These are phyloP conservation scores for Nannizziopsis arthrosporioides DNA, from an alignment of 2,329 filamentous ascomycete genomes.

Conservation along the genomic window DNA sequence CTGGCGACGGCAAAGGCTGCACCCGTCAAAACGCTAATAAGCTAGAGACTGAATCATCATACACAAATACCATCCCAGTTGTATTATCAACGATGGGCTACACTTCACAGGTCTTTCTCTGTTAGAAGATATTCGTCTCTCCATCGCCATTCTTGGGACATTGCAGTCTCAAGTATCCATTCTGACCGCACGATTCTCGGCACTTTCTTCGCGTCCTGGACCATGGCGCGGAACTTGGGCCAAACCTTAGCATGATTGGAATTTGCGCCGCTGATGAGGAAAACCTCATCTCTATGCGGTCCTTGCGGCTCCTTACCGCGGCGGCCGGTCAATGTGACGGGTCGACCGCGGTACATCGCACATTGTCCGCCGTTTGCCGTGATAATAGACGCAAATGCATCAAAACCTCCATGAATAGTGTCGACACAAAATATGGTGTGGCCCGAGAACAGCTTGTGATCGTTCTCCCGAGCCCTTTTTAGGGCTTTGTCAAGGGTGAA, in stretches of 20 bases:
- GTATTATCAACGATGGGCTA: too few relatives aligned
- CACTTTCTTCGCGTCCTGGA: slow-evolving; percentile 62
- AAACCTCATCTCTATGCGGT: slow-evolving; percentile 58
- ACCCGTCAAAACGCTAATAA: neutral
- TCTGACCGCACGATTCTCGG: slow-evolving; percentile 72
- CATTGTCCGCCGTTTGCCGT: slow-evolving; percentile 81
- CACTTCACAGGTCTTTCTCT: slow-evolving; percentile 22
- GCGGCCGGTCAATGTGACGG: slow-evolving; percentile 53
- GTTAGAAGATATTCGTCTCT: slow-evolving; percentile 47
- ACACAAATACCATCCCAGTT: neutral
- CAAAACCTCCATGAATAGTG: slow-evolving; percentile 65
- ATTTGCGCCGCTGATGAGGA: slow-evolving; percentile 62
- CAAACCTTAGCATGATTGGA: slow-evolving; percentile 62
- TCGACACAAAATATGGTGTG: slow-evolving; percentile 77
- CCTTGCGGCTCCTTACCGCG: slow-evolving; percentile 37
- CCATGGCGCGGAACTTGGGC: slow-evolving; percentile 69
- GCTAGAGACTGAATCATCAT: too few relatives aligned
- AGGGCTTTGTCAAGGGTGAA: slow-evolving; percentile 59
- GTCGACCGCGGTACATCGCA: slow-evolving; percentile 61
- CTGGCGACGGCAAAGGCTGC: neutral
- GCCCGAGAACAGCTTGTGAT: slow-evolving; percentile 60
- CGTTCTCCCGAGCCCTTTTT: slow-evolving; percentile 60
- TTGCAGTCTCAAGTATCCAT: slow-evolving; percentile 80
- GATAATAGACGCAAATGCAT: slow-evolving; percentile 76
- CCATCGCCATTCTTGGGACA: slow-evolving; percentile 71